These are phyloP conservation scores for Trifolium repens DNA, from an alignment of 306 rosid genomes.

Conservation along the genomic window DNA sequence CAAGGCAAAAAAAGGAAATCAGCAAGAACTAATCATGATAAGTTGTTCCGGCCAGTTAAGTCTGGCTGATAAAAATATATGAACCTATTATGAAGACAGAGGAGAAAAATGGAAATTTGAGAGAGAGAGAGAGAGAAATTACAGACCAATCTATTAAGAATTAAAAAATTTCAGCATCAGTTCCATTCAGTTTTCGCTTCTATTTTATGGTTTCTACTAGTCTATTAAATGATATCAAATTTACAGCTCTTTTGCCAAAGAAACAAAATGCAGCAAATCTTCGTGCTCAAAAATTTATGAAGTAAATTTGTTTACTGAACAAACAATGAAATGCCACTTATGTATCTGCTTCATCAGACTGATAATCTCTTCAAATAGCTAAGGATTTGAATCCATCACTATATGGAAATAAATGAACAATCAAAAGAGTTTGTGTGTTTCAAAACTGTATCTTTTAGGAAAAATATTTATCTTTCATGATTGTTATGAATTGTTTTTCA, in stretches of 20 bases:
- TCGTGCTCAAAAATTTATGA: neutral
- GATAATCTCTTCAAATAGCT: neutral
- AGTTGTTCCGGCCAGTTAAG: too few species aligned
- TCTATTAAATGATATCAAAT: conserved; percentile 18
- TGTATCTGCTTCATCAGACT: neutral
- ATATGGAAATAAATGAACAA: neutral
- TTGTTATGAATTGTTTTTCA: conserved; percentile 28
- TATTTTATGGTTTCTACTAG: neutral
- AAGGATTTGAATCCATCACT: neutral
- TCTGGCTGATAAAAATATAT: conserved; percentile 21
- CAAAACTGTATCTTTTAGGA: conserved; percentile 8
- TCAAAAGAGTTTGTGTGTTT: conserved; percentile 28
- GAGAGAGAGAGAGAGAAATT: neutral
- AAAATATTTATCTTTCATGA: conserved; percentile 21
- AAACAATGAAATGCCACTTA: neutral
- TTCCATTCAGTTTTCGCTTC: neutral
- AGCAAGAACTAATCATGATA: neutral
- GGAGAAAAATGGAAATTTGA: neutral
- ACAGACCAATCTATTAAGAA: neutral
- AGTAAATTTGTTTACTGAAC: neutral
- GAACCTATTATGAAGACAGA: neutral
- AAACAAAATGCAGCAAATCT: conserved; percentile 25
- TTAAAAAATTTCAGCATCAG: neutral
- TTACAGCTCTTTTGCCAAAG: conserved; percentile 15
- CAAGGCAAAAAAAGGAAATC: conserved; percentile 19